phyloP scores from a whole-genome alignment of 805 yeast species.

The Ogataea sp. region DNA sequence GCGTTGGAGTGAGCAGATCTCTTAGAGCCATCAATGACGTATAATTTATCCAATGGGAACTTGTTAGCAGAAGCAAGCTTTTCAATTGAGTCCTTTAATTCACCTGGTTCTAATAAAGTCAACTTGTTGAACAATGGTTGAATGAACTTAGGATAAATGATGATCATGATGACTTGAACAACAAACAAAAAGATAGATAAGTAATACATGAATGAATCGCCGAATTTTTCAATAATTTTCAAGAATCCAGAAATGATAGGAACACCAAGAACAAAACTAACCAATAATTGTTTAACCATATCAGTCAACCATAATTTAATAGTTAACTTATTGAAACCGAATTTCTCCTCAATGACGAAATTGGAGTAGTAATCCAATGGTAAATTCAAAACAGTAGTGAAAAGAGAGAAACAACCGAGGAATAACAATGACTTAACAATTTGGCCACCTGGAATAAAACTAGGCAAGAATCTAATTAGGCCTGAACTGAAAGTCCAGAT shows the following conservation, averaged over 20 bases:
- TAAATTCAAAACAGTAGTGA: constrained; percentile 45
- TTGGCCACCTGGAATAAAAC: constrained; percentile 32
- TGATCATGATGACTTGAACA: constrained; percentile 66
- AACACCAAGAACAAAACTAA: constrained; percentile 54
- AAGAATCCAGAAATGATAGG: constrained; percentile 71
- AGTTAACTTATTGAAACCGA: constrained; percentile 89
- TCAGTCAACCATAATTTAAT: constrained; percentile 65
- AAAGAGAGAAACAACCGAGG: constrained; percentile 38
- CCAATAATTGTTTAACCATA: constrained; percentile 46
- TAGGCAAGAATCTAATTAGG: constrained; percentile 11
- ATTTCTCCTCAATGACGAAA: constrained; percentile 86
- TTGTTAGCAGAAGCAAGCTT: constrained; percentile 62
- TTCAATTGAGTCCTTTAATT: constrained; percentile 75
- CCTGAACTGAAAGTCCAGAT: constrained; percentile 36
- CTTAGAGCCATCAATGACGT: constrained; percentile 93
- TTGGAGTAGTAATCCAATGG: constrained; percentile 72
- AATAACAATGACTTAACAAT: constrained; percentile 70
- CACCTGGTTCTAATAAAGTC: constrained; percentile 86
- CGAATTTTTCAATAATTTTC: constrained; percentile 73
- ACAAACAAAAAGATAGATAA: constrained; percentile 62
- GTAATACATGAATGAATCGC: constrained; percentile 75
- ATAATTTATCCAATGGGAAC: constrained; percentile 82
- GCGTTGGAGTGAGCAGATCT: constrained; percentile 97
- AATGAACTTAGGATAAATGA: constrained; percentile 76
- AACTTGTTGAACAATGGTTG: constrained; percentile 91